Conservation (phyloP, 2,329 filamentous ascomycete genomes). For the Aspergillus sp. region DNA sequence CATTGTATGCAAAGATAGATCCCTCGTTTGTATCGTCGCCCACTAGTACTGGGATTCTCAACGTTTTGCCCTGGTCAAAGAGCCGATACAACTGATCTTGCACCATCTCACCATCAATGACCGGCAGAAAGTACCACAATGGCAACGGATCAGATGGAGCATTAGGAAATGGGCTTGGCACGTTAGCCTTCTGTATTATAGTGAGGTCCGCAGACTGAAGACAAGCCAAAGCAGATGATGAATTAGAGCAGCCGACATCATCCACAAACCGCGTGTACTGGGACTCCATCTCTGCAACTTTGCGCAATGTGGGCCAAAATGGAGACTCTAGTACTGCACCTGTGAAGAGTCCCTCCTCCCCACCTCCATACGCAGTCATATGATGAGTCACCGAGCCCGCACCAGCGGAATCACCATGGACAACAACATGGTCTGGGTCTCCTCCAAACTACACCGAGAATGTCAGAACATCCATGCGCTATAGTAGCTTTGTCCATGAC, state of each 20-base stretch:
- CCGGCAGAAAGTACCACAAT: background rate
- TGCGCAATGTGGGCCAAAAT: constrained; percentile 47
- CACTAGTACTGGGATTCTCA: background rate
- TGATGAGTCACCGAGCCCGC: constrained; percentile 57
- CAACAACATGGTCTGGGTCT: constrained; percentile 56
- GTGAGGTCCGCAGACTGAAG: constrained; percentile 33
- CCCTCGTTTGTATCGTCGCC: background rate
- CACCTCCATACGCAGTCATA: constrained; percentile 52
- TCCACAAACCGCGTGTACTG: constrained; percentile 50
- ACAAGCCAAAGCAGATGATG: constrained; percentile 43
- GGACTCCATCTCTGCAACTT: constrained; percentile 45
- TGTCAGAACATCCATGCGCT: too few species aligned
- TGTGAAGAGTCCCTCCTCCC: constrained; percentile 47
- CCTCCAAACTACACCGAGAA: too few species aligned
- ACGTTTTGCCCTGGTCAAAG: background rate
- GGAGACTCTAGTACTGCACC: constrained; percentile 51
- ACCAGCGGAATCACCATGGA: constrained; percentile 62
- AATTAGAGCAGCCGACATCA: constrained; percentile 43
- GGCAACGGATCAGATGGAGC: too few species aligned
- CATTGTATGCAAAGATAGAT: background rate
- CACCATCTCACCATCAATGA: background rate
- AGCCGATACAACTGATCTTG: background rate
- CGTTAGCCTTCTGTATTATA: background rate
- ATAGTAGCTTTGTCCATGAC: too few species aligned
- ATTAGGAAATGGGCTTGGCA: too few species aligned